phyloP scores from a whole-genome alignment of 305 asterid species.

The Fraxinus sp. region DNA sequence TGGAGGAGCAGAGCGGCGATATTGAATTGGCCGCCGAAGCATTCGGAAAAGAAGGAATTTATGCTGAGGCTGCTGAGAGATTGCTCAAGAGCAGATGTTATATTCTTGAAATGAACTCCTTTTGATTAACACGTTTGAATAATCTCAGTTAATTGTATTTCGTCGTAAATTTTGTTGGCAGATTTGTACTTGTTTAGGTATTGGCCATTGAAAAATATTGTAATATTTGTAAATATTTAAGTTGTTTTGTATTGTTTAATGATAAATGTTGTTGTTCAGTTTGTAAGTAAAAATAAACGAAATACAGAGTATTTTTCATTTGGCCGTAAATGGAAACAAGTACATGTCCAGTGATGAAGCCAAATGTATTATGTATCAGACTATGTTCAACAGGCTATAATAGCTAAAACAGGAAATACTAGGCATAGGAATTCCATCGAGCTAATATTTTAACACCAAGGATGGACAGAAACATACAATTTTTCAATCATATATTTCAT shows the following conservation, averaged over 20 bases:
- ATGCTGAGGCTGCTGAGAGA: constrained; percentile 46
- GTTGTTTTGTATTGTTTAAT: background rate
- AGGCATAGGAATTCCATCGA: no score
- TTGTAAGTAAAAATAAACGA: background rate
- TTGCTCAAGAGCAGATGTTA: constrained; percentile 50
- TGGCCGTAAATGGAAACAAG: background rate
- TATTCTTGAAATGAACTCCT: constrained; percentile 64
- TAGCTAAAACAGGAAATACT: no score
- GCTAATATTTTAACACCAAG: no score
- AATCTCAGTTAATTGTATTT: background rate
- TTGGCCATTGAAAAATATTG: background rate
- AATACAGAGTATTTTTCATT: background rate
- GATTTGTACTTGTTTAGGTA: background rate
- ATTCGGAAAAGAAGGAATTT: constrained; percentile 39
- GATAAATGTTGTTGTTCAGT: background rate
- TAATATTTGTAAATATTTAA: background rate
- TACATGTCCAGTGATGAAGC: background rate
- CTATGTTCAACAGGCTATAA: background rate
- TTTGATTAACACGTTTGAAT: constrained; percentile 26
- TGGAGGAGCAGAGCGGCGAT: constrained; percentile 45
- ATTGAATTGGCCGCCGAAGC: constrained; percentile 44
- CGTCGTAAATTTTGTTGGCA: background rate
- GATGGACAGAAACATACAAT: no score
- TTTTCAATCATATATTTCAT: no score
- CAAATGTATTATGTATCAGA: background rate